phyloP scores from a whole-genome alignment of 768 basidiomycete genomes.

The Clitopilus hobsonii region DNA sequence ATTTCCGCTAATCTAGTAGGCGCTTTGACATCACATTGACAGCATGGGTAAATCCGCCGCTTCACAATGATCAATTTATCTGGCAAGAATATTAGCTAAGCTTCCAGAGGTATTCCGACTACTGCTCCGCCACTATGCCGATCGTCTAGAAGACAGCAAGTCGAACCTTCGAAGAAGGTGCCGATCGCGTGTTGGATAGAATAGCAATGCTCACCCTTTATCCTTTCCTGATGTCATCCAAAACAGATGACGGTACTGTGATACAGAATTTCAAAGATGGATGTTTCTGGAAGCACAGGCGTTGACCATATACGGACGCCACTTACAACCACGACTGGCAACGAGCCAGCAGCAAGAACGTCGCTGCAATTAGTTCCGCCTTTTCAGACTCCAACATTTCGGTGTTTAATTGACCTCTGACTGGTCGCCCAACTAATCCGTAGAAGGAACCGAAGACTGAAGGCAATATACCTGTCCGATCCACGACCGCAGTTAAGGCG shows the following conservation, averaged over 20 bases:
- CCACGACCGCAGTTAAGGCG: neutral
- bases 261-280: constrained; percentile 36
- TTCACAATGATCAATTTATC: too few relatives aligned
- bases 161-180: neutral
- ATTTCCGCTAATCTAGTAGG: too few relatives aligned
- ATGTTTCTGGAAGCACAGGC: constrained; percentile 55
- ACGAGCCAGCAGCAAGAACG: too few relatives aligned
- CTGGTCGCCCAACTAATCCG: constrained; percentile 29
- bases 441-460: constrained; percentile 29
- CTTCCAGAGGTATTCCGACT: neutral
- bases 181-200: neutral
- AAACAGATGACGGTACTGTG: constrained; percentile 6
- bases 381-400: neutral
- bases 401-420: constrained; percentile 13
- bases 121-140: neutral
- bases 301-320: too few relatives aligned
- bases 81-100: too few relatives aligned
- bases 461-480: constrained; percentile 8
- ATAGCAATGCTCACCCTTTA: neutral
- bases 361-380: constrained; percentile 46
- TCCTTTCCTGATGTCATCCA: constrained; percentile 4
- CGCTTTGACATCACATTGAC: too few relatives aligned
- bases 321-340: too few relatives aligned
- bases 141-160: neutral
- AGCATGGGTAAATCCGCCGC: too few relatives aligned